Percentiles rank a stretch among this genome's conserved stretches.
phyloP scores from a whole-genome alignment of 139 green algal species.

The Closterium sp. region DNA sequence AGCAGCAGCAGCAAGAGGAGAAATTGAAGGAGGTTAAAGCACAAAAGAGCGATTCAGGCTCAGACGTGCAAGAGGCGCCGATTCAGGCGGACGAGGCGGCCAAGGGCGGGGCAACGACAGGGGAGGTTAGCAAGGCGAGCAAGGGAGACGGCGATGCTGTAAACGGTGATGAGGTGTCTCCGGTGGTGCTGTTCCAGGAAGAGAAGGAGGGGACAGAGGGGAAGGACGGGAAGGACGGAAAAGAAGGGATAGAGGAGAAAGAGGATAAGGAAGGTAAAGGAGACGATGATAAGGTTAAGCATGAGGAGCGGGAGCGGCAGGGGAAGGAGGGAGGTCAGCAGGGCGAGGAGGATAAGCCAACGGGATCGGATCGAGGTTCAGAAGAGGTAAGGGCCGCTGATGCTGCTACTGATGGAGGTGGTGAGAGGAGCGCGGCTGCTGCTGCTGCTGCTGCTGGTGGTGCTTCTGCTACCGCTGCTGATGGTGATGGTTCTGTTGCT shows the following conservation, averaged over 20 bases:
- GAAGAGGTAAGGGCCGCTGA: constrained; percentile 1
- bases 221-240: not conserved
- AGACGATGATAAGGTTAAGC: not conserved
- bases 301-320: not conserved
- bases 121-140: not conserved
- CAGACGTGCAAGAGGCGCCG: not conserved
- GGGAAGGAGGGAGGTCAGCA: not conserved
- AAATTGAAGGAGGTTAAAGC: not conserved
- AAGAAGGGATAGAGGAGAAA: not conserved
- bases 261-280: not conserved
- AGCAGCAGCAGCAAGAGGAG: not conserved
- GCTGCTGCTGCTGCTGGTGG: not conserved
- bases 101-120: not conserved
- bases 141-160: not conserved
- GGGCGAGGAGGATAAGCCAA: not conserved
- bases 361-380: not conserved
- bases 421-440: not conserved
- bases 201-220: constrained; percentile 1
- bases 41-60: not conserved
- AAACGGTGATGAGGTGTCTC: not conserved
- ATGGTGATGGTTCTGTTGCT: constrained; percentile 11
- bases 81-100: not conserved
- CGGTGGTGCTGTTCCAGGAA: not conserved
- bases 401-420: not conserved
- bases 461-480: not conserved